Conservation (phyloP, 2,329 filamentous ascomycete genomes). For the Gaeumannomyces tritici region DNA sequence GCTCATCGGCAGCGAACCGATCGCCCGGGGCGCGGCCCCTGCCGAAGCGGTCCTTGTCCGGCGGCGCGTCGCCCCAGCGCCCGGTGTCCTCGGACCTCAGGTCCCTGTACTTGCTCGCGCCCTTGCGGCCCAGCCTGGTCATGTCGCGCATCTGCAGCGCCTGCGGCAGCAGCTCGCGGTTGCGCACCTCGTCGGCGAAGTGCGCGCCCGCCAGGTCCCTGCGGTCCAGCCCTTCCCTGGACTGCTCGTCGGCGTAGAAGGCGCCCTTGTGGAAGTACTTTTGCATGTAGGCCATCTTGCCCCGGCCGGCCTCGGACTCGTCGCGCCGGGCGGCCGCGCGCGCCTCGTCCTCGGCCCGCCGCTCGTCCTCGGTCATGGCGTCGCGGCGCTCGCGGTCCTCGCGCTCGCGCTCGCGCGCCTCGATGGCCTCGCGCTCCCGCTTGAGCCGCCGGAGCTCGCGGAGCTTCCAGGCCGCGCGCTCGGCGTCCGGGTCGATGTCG, state of each 20-base stretch:
- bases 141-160: slow-evolving; percentile 90
- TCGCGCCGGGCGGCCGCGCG: slow-evolving; percentile 70
- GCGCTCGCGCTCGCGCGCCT: slow-evolving; percentile 71
- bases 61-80: slow-evolving; percentile 61
- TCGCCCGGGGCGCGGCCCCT: slow-evolving; percentile 28
- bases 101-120: slow-evolving; percentile 82
- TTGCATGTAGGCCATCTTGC: slow-evolving; percentile 84
- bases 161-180: slow-evolving; percentile 76
- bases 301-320: slow-evolving; percentile 62
- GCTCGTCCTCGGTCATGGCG: slow-evolving; percentile 78
- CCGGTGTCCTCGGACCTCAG: slow-evolving; percentile 87
- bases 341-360: slow-evolving; percentile 73
- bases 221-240: slow-evolving; percentile 64
- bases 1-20: slow-evolving; percentile 41
- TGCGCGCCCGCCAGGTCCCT: slow-evolving; percentile 78
- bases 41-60: slow-evolving; percentile 29
- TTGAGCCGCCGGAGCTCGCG: slow-evolving; percentile 84
- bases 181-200: slow-evolving; percentile 74
- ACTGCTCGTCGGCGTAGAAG: slow-evolving; percentile 79
- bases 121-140: slow-evolving; percentile 89
- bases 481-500: slow-evolving; percentile 74
- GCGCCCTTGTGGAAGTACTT: slow-evolving; percentile 96
- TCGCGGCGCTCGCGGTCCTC: slow-evolving; percentile 83
- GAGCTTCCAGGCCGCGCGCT: slow-evolving; percentile 87
- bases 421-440: slow-evolving; percentile 76